These are phyloP conservation scores for Curvularia lunata DNA, from an alignment of 2,329 filamentous ascomycete species.

Conservation along the genomic window DNA sequence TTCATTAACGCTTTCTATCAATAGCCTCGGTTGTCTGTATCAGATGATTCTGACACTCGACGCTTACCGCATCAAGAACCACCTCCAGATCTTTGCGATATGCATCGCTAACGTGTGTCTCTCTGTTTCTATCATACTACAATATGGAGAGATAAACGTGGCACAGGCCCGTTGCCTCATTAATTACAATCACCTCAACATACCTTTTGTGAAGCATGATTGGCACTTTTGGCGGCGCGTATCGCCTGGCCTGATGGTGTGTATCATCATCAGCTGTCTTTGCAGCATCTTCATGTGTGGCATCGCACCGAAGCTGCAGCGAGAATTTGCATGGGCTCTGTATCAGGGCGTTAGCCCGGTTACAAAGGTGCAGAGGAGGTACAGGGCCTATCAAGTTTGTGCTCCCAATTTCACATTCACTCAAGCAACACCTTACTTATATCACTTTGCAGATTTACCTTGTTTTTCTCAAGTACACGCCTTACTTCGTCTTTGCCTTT, in stretches of 20 bases:
- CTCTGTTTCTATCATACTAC: slow-evolving; percentile 25
- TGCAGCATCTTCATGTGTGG: slow-evolving; percentile 11
- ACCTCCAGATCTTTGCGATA: slow-evolving; percentile 31
- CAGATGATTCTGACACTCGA: slow-evolving; percentile 32
- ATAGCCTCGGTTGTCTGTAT: slow-evolving; percentile 28
- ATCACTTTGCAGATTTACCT: slow-evolving; percentile 20
- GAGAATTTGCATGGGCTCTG: slow-evolving; percentile 29
- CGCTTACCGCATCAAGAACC: slow-evolving; percentile 32
- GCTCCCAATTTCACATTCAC: not conserved
- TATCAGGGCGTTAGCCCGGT: slow-evolving; percentile 27
- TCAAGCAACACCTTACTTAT: not conserved
- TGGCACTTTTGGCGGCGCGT: slow-evolving; percentile 15
- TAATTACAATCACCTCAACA: not conserved
- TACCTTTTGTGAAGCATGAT: slow-evolving; percentile 24
- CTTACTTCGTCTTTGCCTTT: slow-evolving; percentile 32
- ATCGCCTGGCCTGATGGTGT: slow-evolving; percentile 11
- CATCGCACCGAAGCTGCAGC: slow-evolving; percentile 9
- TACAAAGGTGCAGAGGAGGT: slow-evolving; percentile 17
- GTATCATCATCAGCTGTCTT: slow-evolving; percentile 7
- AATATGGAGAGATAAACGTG: slow-evolving; percentile 22
- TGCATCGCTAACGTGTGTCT: slow-evolving; percentile 30
- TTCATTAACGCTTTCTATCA: slow-evolving; percentile 24
- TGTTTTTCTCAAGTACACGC: slow-evolving; percentile 26
- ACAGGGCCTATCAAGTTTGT: slow-evolving; percentile 24
- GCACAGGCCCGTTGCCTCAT: not conserved